These are phyloP conservation scores for Volutella citrinella DNA, from an alignment of 2,329 filamentous ascomycete genomes.

Conservation along the genomic window DNA sequence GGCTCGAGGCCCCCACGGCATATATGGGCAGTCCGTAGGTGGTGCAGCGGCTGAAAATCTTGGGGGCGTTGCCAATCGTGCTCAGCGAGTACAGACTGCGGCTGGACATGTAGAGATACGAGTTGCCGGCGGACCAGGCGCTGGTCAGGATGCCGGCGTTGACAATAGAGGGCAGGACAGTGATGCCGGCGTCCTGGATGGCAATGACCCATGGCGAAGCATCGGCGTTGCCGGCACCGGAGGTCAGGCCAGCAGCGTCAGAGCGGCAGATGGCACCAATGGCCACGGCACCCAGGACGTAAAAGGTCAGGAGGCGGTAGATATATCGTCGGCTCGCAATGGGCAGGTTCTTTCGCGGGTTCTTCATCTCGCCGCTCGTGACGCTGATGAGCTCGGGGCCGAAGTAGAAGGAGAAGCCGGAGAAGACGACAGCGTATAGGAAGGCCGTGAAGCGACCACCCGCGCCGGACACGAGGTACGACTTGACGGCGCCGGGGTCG, in stretches of 20 bases:
- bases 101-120: no score
- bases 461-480: conserved; percentile 55
- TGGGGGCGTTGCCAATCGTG: no score
- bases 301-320: conserved; percentile 68
- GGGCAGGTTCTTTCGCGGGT: conserved; percentile 64
- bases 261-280: conserved; percentile 50
- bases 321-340: conserved; percentile 70
- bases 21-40: no score
- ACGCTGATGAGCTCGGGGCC: conserved; percentile 59
- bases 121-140: no score
- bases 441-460: conserved; percentile 70
- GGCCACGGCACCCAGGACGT: conserved; percentile 65
- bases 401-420: conserved; percentile 56
- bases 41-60: no score
- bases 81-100: no score
- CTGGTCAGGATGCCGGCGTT: conserved; percentile 8
- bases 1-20: no score
- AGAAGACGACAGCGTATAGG: conserved; percentile 60
- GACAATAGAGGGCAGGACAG: no score
- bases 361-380: conserved; percentile 64
- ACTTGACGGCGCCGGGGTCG: conserved; percentile 63
- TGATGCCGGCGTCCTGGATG: no score
- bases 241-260: conserved; percentile 8
- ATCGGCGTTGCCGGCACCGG: conserved; percentile 6
- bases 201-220: no score